phyloP scores from a whole-genome alignment of 2,329 filamentous ascomycete species.

The Venturiaceae sp. region DNA sequence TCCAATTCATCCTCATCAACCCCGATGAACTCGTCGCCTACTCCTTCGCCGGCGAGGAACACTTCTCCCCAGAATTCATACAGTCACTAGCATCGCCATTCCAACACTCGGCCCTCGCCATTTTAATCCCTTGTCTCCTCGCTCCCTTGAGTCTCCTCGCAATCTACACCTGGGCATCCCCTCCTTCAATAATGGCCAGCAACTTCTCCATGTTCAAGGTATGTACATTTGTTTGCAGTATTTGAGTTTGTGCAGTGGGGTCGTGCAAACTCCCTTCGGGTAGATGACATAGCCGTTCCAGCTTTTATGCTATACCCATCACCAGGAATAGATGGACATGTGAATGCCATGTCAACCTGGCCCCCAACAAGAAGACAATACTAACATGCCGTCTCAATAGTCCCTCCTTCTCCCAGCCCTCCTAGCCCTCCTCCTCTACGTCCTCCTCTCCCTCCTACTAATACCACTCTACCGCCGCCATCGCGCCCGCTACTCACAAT shows the following conservation, averaged over 20 bases:
- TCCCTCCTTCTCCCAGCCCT: conserved; percentile 35
- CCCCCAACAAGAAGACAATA: too few species aligned
- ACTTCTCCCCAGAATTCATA: neutral
- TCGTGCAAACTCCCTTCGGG: neutral
- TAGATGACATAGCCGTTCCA: neutral
- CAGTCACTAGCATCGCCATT: neutral
- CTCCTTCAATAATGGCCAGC: neutral
- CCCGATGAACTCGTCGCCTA: neutral
- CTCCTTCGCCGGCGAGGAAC: neutral
- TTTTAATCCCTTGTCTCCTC: neutral
- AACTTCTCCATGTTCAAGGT: conserved; percentile 18
- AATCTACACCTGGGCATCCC: neutral
- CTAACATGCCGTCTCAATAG: conserved; percentile 15
- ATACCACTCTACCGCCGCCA: conserved; percentile 34
- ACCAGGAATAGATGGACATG: neutral
- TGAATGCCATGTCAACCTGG: neutral
- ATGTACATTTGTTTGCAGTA: neutral
- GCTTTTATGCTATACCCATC: neutral
- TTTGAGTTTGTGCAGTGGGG: neutral
- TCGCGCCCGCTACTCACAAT: conserved; percentile 32
- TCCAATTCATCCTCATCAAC: neutral
- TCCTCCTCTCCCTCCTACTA: conserved; percentile 28
- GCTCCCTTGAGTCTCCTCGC: neutral
- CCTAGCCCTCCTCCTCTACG: conserved; percentile 32
- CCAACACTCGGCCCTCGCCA: neutral